Evolutionary conservation across 2,329 filamentous ascomycete genomes (phyloP), one percentile per base, ranked within the genome.

Genomic region (Penicillium verrucosum): DNA sequence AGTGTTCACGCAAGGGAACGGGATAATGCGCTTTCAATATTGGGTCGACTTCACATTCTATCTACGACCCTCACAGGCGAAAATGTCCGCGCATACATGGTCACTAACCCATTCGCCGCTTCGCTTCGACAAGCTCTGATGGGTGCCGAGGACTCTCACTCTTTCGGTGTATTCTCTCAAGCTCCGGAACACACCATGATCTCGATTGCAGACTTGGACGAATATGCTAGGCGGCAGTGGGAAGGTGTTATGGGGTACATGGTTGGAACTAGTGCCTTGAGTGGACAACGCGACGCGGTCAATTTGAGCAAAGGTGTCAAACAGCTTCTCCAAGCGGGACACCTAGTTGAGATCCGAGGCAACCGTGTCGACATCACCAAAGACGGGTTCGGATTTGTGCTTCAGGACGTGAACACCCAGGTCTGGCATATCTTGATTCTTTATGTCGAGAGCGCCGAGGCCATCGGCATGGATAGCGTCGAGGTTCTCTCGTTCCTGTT

Each of bases 401-500:
- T 99, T 9, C 93, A 97, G 68, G 93, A 97, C 70, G 88, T 93
- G 57, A 97, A 97, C 72, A 92, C 93, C 0, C 94, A 99, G 74
- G 92, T 99, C 36, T 99, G 94, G 94, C 94, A 92, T 27, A 80
- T 99, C 45, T 81, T 99, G 36, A 88, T 99, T 30, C 86, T 97
- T 32, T 99, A 96, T 81, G 86, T 99, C 49, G 90, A 95, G 64
- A 89, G 91, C 59, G 89, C 89, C 43, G 88, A 91, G 65, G 79
- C 81, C 53, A 82, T 89, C 16, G 83, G 84, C 32, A 88, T 96
- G 81, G 91, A 96, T 64, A 87, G 89, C 57, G 92, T 96, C 46
- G 94, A 99, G 69, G 92, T 97, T 72, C 85, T 99, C 6, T 92
- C 90, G 7, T 99, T 99, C 73, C 85, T 99, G 65, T 97, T 99